Conservation (phyloP, 129 eudicot genomes). For the Arctium minus region DNA sequence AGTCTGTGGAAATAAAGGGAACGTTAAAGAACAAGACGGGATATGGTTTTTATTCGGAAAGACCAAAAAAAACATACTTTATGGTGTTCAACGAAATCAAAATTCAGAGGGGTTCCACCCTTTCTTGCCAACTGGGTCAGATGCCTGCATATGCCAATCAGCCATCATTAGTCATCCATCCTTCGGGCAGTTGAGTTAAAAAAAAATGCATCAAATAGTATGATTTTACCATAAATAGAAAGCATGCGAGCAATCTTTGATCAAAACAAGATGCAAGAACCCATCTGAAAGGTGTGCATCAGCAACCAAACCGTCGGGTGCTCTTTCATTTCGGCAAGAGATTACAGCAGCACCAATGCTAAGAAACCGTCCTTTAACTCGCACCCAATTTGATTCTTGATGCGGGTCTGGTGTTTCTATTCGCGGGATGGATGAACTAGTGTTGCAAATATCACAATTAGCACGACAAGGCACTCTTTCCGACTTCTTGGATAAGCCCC, state of each 20-base stretch:
- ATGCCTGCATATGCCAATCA: constrained; percentile 61
- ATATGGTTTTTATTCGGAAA: not conserved
- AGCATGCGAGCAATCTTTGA: constrained; percentile 90
- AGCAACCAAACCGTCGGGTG: constrained; percentile 96
- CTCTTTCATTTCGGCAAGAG: constrained; percentile 94
- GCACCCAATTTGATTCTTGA: constrained; percentile 65
- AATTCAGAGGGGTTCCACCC: constrained; percentile 87
- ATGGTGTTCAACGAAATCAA: constrained; percentile 88
- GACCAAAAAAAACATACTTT: constrained; percentile 41
- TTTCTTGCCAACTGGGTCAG: constrained; percentile 71
- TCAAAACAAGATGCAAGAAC: constrained; percentile 78
- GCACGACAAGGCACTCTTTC: constrained; percentile 64
- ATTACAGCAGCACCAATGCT: constrained; percentile 98
- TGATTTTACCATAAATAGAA: constrained; percentile 64
- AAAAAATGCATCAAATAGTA: not conserved
- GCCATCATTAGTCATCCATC: not conserved
- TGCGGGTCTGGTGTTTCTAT: constrained; percentile 32
- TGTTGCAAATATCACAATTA: constrained; percentile 65
- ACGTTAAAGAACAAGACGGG: not conserved
- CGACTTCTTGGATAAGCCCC: constrained; percentile 45
- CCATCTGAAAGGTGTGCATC: constrained; percentile 98
- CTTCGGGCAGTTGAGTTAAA: not conserved
- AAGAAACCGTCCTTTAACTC: constrained; percentile 66
- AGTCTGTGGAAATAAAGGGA: constrained; percentile 44
- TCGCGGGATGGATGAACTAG: constrained; percentile 1